Conservation (phyloP, 306 rosid species). For the Arachis hypogaea region DNA sequence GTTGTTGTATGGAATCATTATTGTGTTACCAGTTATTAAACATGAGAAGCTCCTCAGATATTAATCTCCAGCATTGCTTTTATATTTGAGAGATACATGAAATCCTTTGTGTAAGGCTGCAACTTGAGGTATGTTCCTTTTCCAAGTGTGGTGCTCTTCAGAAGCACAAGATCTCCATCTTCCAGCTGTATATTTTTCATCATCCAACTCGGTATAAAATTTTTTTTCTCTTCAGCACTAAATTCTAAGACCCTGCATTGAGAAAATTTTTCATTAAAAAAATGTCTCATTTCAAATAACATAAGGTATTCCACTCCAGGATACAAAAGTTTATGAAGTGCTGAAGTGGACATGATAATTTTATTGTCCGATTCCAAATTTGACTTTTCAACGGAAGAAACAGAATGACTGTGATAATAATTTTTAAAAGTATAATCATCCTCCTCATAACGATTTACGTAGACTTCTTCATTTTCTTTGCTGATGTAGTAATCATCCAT, state of each 20-base stretch:
- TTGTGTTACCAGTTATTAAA: too few relatives aligned
- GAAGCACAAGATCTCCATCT: conserved; percentile 46
- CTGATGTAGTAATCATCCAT: too few relatives aligned
- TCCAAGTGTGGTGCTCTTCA: conserved; percentile 46
- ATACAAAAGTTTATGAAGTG: conserved; percentile 45
- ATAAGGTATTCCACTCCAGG: conserved; percentile 54
- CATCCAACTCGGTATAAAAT: conserved; percentile 58
- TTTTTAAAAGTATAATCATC: conserved; percentile 36
- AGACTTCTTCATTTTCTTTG: too few relatives aligned
- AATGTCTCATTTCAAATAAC: conserved; percentile 57
- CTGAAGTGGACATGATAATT: conserved; percentile 68
- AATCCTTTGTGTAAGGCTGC: background rate
- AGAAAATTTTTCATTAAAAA: conserved; percentile 39
- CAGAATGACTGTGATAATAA: conserved; percentile 44
- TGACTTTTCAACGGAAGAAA: conserved; percentile 42
- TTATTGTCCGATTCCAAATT: conserved; percentile 56
- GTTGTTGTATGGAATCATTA: too few relatives aligned
- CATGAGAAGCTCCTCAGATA: too few relatives aligned
- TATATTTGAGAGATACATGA: too few relatives aligned
- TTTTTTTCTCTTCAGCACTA: conserved; percentile 54
- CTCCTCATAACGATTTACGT: too few relatives aligned
- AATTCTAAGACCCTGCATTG: conserved; percentile 63
- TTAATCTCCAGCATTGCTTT: too few relatives aligned
- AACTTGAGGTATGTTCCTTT: conserved; percentile 54
- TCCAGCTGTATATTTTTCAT: conserved; percentile 58